Conservation (phyloP, 305 asterid genomes). For the Solanum hybrid region DNA sequence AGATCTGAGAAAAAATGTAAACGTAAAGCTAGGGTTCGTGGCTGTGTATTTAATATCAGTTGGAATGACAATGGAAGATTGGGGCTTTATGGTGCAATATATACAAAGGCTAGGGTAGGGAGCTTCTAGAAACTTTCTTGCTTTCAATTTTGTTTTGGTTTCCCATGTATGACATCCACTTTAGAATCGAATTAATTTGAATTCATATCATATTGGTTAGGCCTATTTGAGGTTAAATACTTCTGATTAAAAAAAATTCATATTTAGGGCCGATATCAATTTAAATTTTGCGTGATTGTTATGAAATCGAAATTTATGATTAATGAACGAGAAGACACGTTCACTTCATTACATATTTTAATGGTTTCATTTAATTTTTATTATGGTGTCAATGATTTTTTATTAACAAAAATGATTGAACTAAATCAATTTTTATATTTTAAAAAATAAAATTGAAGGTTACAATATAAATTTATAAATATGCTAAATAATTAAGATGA, state of each 20-base stretch:
- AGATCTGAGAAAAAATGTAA: conserved; percentile 25
- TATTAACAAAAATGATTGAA: no score
- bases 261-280: no score
- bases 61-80: no score
- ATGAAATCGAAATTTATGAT: background rate
- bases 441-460: background rate
- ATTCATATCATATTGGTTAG: no score
- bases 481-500: background rate
- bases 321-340: background rate
- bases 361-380: background rate
- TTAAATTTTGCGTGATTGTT: no score
- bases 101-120: background rate
- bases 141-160: background rate
- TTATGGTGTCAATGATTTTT: background rate
- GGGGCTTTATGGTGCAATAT: background rate
- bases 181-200: background rate
- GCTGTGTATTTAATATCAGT: background rate
- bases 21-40: conserved; percentile 32
- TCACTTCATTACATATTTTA: background rate
- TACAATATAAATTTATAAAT: background rate
- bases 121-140: background rate
- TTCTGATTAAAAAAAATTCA: background rate
- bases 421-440: no score
- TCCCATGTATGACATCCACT: no score
- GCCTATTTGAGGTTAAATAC: background rate